Conservation (phyloP, 108 stramenopile genomes). For the Schizochytrium sp. region DNA sequence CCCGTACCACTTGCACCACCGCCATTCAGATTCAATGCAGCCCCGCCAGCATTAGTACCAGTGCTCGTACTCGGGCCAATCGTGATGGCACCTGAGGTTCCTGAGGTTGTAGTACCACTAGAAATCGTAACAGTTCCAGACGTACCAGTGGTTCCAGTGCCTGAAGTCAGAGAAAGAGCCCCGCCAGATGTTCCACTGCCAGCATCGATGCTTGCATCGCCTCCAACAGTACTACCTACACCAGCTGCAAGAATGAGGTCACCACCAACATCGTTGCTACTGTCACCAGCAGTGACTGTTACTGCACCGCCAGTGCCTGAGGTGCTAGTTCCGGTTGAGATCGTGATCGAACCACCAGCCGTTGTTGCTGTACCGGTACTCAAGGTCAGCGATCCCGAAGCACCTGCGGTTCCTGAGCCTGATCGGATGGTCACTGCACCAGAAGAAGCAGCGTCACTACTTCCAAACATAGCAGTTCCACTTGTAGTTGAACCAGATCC, state of each 20-base stretch:
- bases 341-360: not conserved
- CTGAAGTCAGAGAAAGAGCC: not conserved
- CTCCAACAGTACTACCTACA: not conserved
- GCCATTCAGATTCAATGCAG: conserved; percentile 68
- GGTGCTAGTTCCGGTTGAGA: conserved; percentile 1
- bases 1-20: conserved; percentile 47
- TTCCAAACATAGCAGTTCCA: not conserved
- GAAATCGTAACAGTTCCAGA: not conserved
- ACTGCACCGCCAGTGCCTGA: conserved; percentile 33
- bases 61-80: not conserved
- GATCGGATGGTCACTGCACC: not conserved
- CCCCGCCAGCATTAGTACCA: conserved; percentile 58
- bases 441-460: not conserved
- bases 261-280: not conserved
- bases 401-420: not conserved
- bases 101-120: conserved; percentile 48
- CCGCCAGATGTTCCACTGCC: not conserved
- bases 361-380: conserved; percentile 39
- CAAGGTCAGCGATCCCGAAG: conserved; percentile 47
- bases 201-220: not conserved
- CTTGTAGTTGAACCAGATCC: not conserved
- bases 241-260: too few species aligned
- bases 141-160: too few species aligned
- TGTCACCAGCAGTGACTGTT: conserved; percentile 8
- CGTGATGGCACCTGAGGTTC: not conserved